A percentile compares a stretch with the other conserved stretches of the same genome.
These are phyloP conservation scores for Neoascochyta sp. DNA, from an alignment of 2,329 filamentous ascomycete genomes.

Conservation along the genomic window DNA sequence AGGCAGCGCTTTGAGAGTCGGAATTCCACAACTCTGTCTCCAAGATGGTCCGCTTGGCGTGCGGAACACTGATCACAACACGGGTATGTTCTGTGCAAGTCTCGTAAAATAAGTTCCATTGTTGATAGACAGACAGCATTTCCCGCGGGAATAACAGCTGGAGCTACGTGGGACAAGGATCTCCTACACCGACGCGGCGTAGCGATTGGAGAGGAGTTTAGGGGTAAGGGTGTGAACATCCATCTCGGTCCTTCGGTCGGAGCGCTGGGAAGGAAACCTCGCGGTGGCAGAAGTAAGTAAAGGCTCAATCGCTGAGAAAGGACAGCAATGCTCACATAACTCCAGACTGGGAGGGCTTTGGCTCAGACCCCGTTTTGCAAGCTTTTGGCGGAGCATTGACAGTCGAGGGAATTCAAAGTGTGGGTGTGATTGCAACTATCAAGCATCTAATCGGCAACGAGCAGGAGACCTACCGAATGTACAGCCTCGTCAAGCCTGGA, in stretches of 20 bases:
- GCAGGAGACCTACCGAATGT: conserved; percentile 56
- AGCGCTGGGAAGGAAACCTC: conserved; percentile 60
- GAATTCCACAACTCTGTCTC: conserved; percentile 61
- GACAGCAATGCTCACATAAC: conserved; percentile 5
- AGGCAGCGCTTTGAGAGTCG: conserved; percentile 65
- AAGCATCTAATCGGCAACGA: conserved; percentile 73
- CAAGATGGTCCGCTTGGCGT: conserved; percentile 71
- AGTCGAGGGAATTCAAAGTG: conserved; percentile 68
- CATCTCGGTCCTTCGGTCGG: conserved; percentile 69
- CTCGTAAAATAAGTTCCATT: too few species aligned
- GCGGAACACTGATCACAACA: conserved; percentile 68
- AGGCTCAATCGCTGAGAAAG: background rate
- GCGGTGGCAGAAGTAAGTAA: conserved; percentile 57
- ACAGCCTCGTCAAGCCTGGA: conserved; percentile 33
- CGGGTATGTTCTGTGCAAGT: too few species aligned
- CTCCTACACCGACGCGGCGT: conserved; percentile 66
- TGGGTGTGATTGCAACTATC: conserved; percentile 68
- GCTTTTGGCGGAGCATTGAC: conserved; percentile 75
- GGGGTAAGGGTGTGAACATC: conserved; percentile 70
- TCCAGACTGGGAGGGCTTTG: conserved; percentile 66
- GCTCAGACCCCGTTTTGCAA: conserved; percentile 65
- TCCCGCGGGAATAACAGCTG: conserved; percentile 72
- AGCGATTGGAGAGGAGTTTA: conserved; percentile 67
- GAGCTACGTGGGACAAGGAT: conserved; percentile 70
- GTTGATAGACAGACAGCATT: too few species aligned